Percentiles rank a stretch among this genome's conserved stretches.
Conservation (phyloP, 148 eudicot genomes). For the Arbutus unedo region DNA sequence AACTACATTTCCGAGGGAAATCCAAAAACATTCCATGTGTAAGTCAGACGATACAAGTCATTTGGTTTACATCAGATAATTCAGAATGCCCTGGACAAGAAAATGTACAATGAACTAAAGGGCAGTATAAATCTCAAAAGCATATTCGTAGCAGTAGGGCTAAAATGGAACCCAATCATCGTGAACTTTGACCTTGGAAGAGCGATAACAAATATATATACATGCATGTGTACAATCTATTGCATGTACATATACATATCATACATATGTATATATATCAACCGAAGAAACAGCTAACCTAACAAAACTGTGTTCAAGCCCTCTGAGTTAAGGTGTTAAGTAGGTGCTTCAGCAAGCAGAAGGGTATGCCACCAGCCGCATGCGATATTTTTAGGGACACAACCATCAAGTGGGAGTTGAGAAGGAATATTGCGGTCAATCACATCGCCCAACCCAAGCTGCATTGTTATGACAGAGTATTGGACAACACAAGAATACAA, state of each 20-base stretch:
- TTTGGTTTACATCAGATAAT: not conserved
- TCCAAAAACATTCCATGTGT: not conserved
- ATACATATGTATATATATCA: constrained; percentile 11
- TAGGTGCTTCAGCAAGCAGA: constrained; percentile 71
- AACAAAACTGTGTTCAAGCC: constrained; percentile 44
- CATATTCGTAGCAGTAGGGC: not conserved
- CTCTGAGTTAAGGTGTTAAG: constrained; percentile 26
- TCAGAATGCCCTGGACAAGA: not conserved
- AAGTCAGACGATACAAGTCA: not conserved
- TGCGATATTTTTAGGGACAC: constrained; percentile 58
- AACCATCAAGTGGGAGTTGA: constrained; percentile 68
- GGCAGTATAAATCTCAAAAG: not conserved
- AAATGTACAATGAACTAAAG: constrained; percentile 14
- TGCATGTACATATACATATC: constrained; percentile 30
- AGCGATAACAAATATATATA: constrained; percentile 26
- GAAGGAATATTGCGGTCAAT: constrained; percentile 85
- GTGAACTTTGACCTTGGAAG: constrained; percentile 22
- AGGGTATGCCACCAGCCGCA: constrained; percentile 99
- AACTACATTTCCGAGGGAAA: not conserved
- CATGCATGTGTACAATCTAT: constrained; percentile 11
- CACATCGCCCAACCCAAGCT: constrained; percentile 95
- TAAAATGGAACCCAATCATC: constrained; percentile 15
- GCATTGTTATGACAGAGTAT: constrained; percentile 6
- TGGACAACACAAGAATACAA: not conserved
- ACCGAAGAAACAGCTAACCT: constrained; percentile 39